Base-by-base conservation (phyloP, 1,284 basidiomycete genomes). In the Tremellales sp. region DNA sequence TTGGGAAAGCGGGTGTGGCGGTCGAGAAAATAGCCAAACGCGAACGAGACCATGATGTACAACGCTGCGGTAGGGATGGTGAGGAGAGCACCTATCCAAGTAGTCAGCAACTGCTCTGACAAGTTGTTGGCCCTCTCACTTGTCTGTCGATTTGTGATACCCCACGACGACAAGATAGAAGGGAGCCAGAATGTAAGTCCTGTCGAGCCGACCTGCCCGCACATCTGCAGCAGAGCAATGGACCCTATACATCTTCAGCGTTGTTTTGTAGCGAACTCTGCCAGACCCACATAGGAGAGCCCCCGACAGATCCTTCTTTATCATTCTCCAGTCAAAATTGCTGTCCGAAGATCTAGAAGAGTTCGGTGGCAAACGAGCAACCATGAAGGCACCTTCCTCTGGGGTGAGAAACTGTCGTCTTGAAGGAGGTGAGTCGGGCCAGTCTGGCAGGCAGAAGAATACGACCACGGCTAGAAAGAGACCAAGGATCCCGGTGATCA, bases 121-220 rank as follows among this genome's bases (percentile, higher is more conserved):
- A n/a, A n/a, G n/a, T n/a, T n/a, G n/a, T n/a, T n/a, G n/a, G n/a
- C n/a, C n/a, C n/a, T n/a, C n/a, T n/a, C n/a, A n/a, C n/a, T n/a
- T n/a, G n/a, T n/a, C n/a, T n/a, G n/a, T n/a, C n/a, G n/a, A n/a
- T n/a, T n/a, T n/a, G n/a, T n/a, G n/a, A n/a, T n/a, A 25, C 53
- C 53, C 26, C 51, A 54, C 16, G 36, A 42, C n/a, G 44, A 13
- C 16, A 56, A 25, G 29, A 58, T 56, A 1, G 54, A 46, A 3
- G 54, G 58, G 3, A 60, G 45, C 60, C 60, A 60, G 43, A 58
- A 63, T 2, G 40, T 22, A 10, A 53, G 22, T 10, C 58, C 58
- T n/a, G 38, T 46, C 46, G 7, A 44, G 33, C 14, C 34, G 44
- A 14, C 39, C 40, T 40, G 48, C 43, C 10, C 31, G 28, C 49